phyloP scores from a whole-genome alignment of 140 eudicot species.

The Ambrosia hybrid region DNA sequence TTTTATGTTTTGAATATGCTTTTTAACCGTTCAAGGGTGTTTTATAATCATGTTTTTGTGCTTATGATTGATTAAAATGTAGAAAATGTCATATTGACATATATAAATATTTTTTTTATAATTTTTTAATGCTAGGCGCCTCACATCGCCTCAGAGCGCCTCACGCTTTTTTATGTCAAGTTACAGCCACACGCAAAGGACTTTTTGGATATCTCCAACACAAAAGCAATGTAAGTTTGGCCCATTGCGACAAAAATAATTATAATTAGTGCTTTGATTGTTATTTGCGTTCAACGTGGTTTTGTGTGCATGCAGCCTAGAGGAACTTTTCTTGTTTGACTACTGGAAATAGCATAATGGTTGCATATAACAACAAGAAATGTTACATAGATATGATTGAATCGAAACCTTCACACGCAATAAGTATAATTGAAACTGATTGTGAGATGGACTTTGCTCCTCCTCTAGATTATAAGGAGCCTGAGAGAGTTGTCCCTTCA shows the following conservation, averaged over 20 bases:
- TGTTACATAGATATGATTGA: slow-evolving; percentile 90
- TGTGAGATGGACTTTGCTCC: slow-evolving; percentile 99
- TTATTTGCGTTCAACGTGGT: background rate
- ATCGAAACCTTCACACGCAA: slow-evolving; percentile 80
- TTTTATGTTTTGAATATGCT: too few relatives aligned
- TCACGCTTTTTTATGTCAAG: slow-evolving; percentile 80
- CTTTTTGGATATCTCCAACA: slow-evolving; percentile 90
- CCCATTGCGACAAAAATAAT: background rate
- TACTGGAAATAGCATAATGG: slow-evolving; percentile 90
- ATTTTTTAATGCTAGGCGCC: too few relatives aligned
- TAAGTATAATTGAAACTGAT: slow-evolving; percentile 88
- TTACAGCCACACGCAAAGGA: slow-evolving; percentile 89
- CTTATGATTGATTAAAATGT: too few relatives aligned
- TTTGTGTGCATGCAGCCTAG: slow-evolving; percentile 60
- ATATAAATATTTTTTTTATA: too few relatives aligned
- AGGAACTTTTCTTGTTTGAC: slow-evolving; percentile 98
- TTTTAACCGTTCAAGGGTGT: too few relatives aligned
- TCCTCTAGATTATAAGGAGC: slow-evolving; percentile 93
- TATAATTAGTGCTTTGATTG: background rate
- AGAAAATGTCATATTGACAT: too few relatives aligned
- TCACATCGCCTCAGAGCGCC: too few relatives aligned
- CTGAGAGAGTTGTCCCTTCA: slow-evolving; percentile 58
- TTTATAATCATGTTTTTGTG: too few relatives aligned
- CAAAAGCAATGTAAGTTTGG: slow-evolving; percentile 84
- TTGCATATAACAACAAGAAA: slow-evolving; percentile 84